These are phyloP conservation scores for Citrus maxima DNA, from an alignment of 345 rosid species.

Conservation along the genomic window DNA sequence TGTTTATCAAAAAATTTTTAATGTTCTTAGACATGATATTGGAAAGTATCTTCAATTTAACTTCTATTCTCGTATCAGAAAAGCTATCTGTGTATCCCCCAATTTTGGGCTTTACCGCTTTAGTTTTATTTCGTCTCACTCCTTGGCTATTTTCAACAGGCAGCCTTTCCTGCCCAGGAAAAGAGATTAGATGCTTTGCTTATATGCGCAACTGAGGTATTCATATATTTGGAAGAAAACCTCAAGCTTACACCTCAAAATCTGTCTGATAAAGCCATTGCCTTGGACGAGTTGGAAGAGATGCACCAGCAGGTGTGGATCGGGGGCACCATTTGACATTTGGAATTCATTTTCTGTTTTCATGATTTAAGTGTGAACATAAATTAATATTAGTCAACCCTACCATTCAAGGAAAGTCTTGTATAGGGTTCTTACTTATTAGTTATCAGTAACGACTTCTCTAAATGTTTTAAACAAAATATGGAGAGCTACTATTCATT, in stretches of 20 bases:
- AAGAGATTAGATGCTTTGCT: slow-evolving; percentile 87
- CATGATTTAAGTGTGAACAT: neutral
- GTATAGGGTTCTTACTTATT: neutral
- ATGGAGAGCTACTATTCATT: neutral
- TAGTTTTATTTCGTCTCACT: slow-evolving; percentile 16
- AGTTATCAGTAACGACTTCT: neutral
- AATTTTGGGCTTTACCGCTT: neutral
- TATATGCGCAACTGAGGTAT: slow-evolving; percentile 66
- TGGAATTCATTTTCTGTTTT: slow-evolving; percentile 5
- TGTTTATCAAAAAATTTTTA: neutral
- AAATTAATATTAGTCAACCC: neutral
- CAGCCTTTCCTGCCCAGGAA: slow-evolving; percentile 89
- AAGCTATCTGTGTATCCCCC: neutral
- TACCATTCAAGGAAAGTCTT: neutral
- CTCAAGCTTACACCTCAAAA: slow-evolving; percentile 75
- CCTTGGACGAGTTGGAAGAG: slow-evolving; percentile 86
- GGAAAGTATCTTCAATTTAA: neutral
- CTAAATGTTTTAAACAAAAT: neutral
- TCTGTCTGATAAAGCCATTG: slow-evolving; percentile 77
- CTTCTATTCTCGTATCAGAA: neutral
- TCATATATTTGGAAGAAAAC: slow-evolving; percentile 89
- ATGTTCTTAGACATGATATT: neutral
- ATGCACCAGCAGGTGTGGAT: slow-evolving; percentile 85
- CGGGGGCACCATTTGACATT: neutral
- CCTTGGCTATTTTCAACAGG: slow-evolving; percentile 45